Evolutionary conservation across 2,329 filamentous ascomycete genomes (phyloP), one percentile per base, ranked within the genome.

Genomic region (Arthrobotrys musiformis): DNA sequence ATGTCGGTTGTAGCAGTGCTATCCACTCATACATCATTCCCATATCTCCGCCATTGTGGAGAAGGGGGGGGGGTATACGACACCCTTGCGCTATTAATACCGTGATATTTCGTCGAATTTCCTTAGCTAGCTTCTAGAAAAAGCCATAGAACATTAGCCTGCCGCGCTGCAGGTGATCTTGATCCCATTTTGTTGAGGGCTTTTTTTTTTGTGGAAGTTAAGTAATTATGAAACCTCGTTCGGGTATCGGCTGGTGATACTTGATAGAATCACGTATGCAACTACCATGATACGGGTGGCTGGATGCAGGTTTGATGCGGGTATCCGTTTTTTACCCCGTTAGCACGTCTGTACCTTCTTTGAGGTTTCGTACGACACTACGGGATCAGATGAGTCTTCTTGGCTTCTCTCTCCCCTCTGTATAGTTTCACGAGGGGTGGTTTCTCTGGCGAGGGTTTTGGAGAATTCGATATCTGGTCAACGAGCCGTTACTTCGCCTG

Each of bases 31-130:
- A 22, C 54, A 58, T 40, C 33, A 58, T 22, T n/a, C n/a, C n/a
- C 26, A 35, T 19, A 58, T 40, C 54, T 58, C 52, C 30, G 40
- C 52, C 11, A n/a, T 33, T 6, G 17, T 22, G 17, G 48, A 19
- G 26, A 3, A 0, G 24, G 11, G n/a, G 28, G n/a, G 50, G 8
- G 17, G 30, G 7, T 58, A 40, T 58, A 58, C 33, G 40, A 63
- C 72, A 76, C 58, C 72, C 64, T 76, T 69, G 72, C 56, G 58
- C 56, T 70, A 70, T 69, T 70, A 68, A 52, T 68, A 69, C 40
- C 17, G 54, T 58, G 48, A 22, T 35, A 60, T 52, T n/a, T n/a
- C 56, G 40, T 58, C 58, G 40, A 46, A 35, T 69, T 42, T n/a
- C 28, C 56, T 73, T 74, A 61, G 60, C 60, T 64, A 60, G 44